Evolutionary conservation across 371 early-diverging fungal genomes (phyloP), one percentile per base, ranked within the genome.

Genomic region (Mortierella sp.): DNA sequence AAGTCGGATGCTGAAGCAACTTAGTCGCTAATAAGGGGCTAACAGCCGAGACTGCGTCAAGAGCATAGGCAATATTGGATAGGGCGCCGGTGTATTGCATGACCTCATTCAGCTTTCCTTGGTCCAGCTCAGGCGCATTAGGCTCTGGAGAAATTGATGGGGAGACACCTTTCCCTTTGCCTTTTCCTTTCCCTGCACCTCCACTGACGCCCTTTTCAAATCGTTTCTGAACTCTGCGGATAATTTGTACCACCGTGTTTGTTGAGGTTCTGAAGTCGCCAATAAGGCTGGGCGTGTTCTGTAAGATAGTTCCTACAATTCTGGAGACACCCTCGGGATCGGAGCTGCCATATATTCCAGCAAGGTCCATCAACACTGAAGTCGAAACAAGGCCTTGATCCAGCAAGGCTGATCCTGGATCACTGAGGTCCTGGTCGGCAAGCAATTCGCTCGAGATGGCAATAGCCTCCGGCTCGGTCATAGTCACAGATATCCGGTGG

Each of bases 291-390:
- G 84, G 75, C 6, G 81, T 66, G 28, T 75, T 37, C 11, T 69
- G 70, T 5, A 83, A 60, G 12, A 86, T 52, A 20, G 68, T 26
- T 51, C 70, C 62, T 14, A 88, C 75, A 30, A 87, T 71, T n/a
- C 63, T 72, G 55, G 85, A 81, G 22, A 86, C 80, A 32, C 74
- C 64, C 11, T 59, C 64, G 3, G 73, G 68, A 64, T 89, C 88
- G 0, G 87, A 81, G 49, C 75, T 75, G 37, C 80, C 72, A 68
- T 87, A 89, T 10, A 86, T 84, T 11, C 83, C 74, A 14, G 85
- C 85, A 28, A 88, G 73, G 54, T 84, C 84, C 65, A 85, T 59
- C 22, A 87, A 75, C 8, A 81, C 79, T 24, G 85, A 79, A 1
- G 84, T 79, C 2, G 85, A 78, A 30, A 86, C 62, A 11, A 86